A percentile compares a stretch with the other conserved stretches of the same genome.
Evolutionary conservation across 1,284 basidiomycete genomes (phyloP).

Genomic region (Leccinum solheimii): DNA sequence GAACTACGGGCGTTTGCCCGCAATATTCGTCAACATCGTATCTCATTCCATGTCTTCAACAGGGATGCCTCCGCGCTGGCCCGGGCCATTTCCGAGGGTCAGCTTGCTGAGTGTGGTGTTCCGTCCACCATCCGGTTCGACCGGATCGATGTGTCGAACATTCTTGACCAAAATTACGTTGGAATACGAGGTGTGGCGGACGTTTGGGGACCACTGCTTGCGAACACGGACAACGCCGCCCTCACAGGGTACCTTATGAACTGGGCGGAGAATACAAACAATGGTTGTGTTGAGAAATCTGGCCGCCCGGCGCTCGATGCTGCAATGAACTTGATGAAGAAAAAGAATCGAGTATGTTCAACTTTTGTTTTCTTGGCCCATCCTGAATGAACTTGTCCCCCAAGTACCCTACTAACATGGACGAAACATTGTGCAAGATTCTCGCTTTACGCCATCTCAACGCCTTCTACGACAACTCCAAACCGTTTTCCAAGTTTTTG

Average conservation of each 20-base stretch:
- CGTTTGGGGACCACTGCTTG: slow-evolving; percentile 40
- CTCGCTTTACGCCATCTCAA: slow-evolving; percentile 14
- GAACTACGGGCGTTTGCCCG: slow-evolving; percentile 38
- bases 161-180: slow-evolving; percentile 43
- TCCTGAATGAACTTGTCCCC: not conserved
- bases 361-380: not conserved
- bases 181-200: slow-evolving; percentile 36
- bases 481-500: slow-evolving; percentile 30
- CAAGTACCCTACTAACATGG: slow-evolving; percentile 13
- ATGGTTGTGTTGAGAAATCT: slow-evolving; percentile 7
- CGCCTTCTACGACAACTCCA: slow-evolving; percentile 30
- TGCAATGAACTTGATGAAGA: slow-evolving; percentile 15
- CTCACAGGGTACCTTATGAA: slow-evolving; percentile 50
- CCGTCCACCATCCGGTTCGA: slow-evolving; percentile 35
- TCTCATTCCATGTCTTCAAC: slow-evolving; percentile 31
- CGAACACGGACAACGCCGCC: slow-evolving; percentile 26
- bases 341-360: slow-evolving; percentile 18
- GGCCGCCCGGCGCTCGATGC: not conserved
- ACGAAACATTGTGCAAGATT: slow-evolving; percentile 2
- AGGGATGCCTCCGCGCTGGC: slow-evolving; percentile 34
- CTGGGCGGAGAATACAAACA: slow-evolving; percentile 34
- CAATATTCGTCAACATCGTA: slow-evolving; percentile 33
- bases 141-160: slow-evolving; percentile 47
- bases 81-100: slow-evolving; percentile 13
- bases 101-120: no score